A percentile compares a stretch with the other conserved stretches of the same genome.
These are phyloP conservation scores for Wickerhamomyces chambardii DNA, from an alignment of 805 yeast species.

Conservation along the genomic window DNA sequence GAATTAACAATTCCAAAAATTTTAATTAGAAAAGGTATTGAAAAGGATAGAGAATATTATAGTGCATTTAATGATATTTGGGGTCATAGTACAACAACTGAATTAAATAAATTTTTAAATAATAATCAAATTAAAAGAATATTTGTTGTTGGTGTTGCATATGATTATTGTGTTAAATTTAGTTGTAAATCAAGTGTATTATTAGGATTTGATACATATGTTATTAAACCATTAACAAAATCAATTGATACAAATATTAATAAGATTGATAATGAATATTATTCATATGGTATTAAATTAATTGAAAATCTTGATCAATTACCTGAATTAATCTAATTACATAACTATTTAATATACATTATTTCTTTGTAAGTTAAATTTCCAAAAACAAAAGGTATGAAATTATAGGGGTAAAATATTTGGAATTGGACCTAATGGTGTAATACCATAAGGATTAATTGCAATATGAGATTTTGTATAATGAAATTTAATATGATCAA, in stretches of 20 bases:
- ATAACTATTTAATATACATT: no score
- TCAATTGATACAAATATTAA: conserved; percentile 42
- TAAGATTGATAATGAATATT: conserved; percentile 24
- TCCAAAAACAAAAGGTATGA: no score
- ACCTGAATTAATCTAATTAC: background rate
- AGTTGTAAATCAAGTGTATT: conserved; percentile 64
- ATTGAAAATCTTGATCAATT: conserved; percentile 8
- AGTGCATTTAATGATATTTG: conserved; percentile 82
- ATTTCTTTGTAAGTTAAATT: no score
- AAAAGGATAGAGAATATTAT: conserved; percentile 72
- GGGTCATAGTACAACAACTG: conserved; percentile 60
- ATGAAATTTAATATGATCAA: conserved; percentile 86
- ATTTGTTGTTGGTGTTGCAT: conserved; percentile 73
- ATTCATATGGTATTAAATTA: conserved; percentile 24
- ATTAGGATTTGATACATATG: conserved; percentile 55
- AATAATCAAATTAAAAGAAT: conserved; percentile 46
- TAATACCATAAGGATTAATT: conserved; percentile 76
- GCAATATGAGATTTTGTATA: conserved; percentile 79
- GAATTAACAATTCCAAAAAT: conserved; percentile 26
- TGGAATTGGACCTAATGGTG: conserved; percentile 87
- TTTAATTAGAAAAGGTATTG: conserved; percentile 62
- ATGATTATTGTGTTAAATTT: conserved; percentile 77
- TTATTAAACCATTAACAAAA: conserved; percentile 46
- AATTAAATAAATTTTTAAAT: conserved; percentile 36
- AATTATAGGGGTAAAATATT: conserved; percentile 42